Percentiles rank a stretch among this genome's conserved stretches.
These are phyloP conservation scores for Daldinia loculata DNA, from an alignment of 495 filamentous ascomycete genomes.

Conservation along the genomic window DNA sequence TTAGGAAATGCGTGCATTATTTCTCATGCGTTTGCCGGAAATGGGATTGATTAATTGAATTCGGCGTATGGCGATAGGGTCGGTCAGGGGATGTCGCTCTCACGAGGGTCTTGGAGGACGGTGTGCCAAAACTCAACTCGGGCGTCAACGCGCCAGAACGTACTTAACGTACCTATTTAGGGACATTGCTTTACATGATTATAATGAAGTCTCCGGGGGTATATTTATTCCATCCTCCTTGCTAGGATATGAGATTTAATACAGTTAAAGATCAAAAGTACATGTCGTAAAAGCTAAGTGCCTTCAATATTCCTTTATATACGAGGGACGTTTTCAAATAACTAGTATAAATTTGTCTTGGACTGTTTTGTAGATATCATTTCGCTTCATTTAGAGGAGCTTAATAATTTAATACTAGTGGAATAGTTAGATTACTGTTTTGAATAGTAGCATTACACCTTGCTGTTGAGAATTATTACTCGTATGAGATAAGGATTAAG, in stretches of 20 bases:
- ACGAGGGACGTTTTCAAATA: not conserved
- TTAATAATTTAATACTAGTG: too few relatives aligned
- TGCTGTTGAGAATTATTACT: too few relatives aligned
- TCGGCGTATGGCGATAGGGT: not conserved
- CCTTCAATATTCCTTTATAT: not conserved
- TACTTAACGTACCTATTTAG: not conserved
- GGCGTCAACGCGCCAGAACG: not conserved
- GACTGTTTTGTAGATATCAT: too few relatives aligned
- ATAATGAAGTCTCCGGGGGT: not conserved
- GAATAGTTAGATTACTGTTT: too few relatives aligned
- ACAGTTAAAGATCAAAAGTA: not conserved
- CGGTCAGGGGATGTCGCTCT: not conserved
- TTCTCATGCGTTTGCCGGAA: not conserved
- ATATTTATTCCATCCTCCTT: not conserved
- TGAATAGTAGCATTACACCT: too few relatives aligned
- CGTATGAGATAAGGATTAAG: too few relatives aligned
- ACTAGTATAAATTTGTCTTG: too few relatives aligned
- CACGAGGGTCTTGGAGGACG: not conserved
- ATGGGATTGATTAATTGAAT: conserved; percentile 1
- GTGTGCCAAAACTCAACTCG: conserved; percentile 1
- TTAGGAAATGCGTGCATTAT: not conserved
- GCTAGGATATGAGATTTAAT: not conserved
- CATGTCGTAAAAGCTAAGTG: not conserved
- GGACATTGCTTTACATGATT: not conserved
- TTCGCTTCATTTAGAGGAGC: too few relatives aligned